Percentiles rank a stretch among this genome's conserved stretches.
phyloP scores from a whole-genome alignment of 768 basidiomycete genomes.

The Naganishia antarctica region DNA sequence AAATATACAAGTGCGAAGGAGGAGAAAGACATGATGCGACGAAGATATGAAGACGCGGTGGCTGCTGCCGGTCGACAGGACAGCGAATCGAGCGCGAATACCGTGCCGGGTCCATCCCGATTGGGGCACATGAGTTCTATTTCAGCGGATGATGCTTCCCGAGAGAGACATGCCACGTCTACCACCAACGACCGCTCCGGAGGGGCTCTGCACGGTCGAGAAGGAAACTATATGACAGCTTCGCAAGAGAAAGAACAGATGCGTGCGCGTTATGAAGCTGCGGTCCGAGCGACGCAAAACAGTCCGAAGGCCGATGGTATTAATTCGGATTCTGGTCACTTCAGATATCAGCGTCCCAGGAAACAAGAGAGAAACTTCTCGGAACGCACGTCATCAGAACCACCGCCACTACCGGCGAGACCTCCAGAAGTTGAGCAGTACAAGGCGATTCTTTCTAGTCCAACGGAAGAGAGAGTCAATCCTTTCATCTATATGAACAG shows the following conservation, averaged over 20 bases:
- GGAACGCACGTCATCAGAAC: not conserved
- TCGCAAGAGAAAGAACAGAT: slow-evolving; percentile 41
- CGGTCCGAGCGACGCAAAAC: slow-evolving; percentile 25
- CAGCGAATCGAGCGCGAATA: slow-evolving; percentile 3
- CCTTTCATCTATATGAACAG: slow-evolving; percentile 3
- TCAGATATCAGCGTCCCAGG: not conserved
- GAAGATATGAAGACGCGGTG: slow-evolving; percentile 40
- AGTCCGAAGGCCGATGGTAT: not conserved
- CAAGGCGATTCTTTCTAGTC: slow-evolving; percentile 17
- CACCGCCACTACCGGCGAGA: slow-evolving; percentile 4
- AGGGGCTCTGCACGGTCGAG: not conserved
- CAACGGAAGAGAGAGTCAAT: slow-evolving; percentile 7
- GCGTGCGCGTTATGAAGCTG: slow-evolving; percentile 39
- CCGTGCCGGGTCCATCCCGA: slow-evolving; percentile 10
- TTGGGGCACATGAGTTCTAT: not conserved
- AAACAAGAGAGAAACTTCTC: not conserved
- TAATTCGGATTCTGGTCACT: not conserved
- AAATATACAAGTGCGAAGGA: slow-evolving; percentile 30
- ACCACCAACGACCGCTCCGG: too few relatives aligned
- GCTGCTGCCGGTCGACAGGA: not conserved
- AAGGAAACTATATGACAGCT: slow-evolving; percentile 21
- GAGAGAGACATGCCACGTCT: too few relatives aligned
- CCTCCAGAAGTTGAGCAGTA: slow-evolving; percentile 13
- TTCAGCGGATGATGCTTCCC: too few relatives aligned
- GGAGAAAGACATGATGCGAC: slow-evolving; percentile 39